Conservation (phyloP, 1,284 basidiomycete species). For the Ustilago tritici region DNA sequence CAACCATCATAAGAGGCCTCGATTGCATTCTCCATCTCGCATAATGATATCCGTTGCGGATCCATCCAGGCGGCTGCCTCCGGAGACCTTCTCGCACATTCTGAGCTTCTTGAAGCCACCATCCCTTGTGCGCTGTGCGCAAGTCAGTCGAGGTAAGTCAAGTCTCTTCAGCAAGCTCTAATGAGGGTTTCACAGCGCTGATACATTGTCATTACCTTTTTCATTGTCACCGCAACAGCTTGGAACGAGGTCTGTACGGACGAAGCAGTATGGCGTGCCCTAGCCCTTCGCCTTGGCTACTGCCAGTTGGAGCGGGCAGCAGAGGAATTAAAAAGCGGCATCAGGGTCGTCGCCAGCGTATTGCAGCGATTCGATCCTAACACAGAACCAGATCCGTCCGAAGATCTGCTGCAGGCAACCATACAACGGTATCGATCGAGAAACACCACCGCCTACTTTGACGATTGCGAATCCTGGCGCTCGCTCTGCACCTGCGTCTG, state of each 20-base stretch:
- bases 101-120: slow-evolving; percentile 44
- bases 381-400: background rate
- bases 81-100: slow-evolving; percentile 38
- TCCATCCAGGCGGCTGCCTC: slow-evolving; percentile 28
- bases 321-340: slow-evolving; percentile 14
- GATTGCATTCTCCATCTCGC: slow-evolving; percentile 1
- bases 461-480: slow-evolving; percentile 30
- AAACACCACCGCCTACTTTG: slow-evolving; percentile 36
- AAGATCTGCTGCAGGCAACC: slow-evolving; percentile 23
- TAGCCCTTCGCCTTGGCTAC: slow-evolving; percentile 28
- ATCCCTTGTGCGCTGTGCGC: slow-evolving; percentile 21
- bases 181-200: background rate
- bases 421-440: slow-evolving; percentile 30
- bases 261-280: slow-evolving; percentile 26
- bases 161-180: background rate
- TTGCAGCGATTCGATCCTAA: slow-evolving; percentile 13
- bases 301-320: slow-evolving; percentile 18
- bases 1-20: slow-evolving; percentile 19
- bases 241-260: slow-evolving; percentile 32
- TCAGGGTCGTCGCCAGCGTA: slow-evolving; percentile 25
- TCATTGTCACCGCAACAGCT: background rate
- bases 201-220: background rate
- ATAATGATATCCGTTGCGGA: slow-evolving; percentile 15
- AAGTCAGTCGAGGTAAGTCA: slow-evolving; percentile 32
- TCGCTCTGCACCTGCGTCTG: slow-evolving; percentile 40